Percentiles rank a stretch among this genome's conserved stretches.
phyloP scores from a whole-genome alignment of 345 rosid species.

The Alliaria petiolata region DNA sequence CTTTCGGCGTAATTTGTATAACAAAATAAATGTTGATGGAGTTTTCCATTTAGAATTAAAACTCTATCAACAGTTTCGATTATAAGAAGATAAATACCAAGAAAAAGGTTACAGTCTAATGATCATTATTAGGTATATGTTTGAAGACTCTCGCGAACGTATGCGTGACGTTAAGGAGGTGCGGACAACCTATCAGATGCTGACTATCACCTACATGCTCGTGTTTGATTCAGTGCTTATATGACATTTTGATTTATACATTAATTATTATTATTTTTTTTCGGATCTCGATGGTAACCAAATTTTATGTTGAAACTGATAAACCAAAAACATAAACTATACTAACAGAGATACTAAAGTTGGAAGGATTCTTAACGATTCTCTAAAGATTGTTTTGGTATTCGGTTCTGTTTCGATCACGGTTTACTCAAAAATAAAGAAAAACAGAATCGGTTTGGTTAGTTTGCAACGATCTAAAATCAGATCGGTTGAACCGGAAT shows the following conservation, averaged over 20 bases:
- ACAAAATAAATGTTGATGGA: no score
- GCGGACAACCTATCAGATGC: neutral
- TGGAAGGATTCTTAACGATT: no score
- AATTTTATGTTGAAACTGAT: neutral
- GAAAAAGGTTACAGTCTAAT: neutral
- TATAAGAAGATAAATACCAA: neutral
- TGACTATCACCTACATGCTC: neutral
- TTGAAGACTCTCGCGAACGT: neutral
- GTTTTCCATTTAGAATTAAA: no score
- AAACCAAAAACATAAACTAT: neutral
- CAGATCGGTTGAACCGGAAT: neutral
- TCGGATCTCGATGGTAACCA: neutral
- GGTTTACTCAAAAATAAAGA: no score
- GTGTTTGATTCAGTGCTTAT: neutral
- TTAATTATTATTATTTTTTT: neutral
- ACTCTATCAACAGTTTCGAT: no score
- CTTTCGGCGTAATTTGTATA: conserved; percentile 22
- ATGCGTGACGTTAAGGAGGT: neutral
- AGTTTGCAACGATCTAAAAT: neutral
- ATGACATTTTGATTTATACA: neutral
- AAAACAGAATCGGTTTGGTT: no score
- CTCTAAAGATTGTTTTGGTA: no score
- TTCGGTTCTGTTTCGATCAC: no score
- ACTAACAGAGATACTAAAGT: neutral
- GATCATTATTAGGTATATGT: neutral